Base-by-base conservation (phyloP, 805 yeast species). In the Saccharomycopsis olivae region DNA sequence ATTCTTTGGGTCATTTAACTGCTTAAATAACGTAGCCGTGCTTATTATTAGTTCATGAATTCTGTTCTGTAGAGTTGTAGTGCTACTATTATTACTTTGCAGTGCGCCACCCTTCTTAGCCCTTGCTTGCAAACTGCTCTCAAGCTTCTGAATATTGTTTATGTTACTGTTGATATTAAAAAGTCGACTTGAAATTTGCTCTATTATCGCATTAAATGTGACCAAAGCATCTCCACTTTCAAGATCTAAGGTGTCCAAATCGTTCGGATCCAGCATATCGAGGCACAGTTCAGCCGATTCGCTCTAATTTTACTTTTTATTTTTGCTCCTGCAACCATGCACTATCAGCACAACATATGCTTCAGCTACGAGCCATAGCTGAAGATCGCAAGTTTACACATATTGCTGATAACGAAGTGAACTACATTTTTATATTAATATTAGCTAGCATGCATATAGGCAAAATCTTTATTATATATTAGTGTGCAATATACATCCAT, bases 131-230 rank as follows among this genome's bases (percentile, higher is more conserved):
- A 65, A 51, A 4, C 64, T 58, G 29, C 54, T 57, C 29, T 72
- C 56, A 33, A 69, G 62, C 44, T 73, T 73, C 38, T 65, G 60
- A 29, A 76, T 52, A 1, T 71, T 65, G 38, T 71, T 68, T 17
- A 75, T 60, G 35, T 68, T 63, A 23, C 75, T 71, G 49, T 75
- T 72, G 33, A 75, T 61, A 19, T 71, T 72, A 43, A 75, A 69
- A 16, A 76, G 52, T 13, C 60, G 58, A 24, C 62, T 62, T 2
- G 76, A 62, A 17, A 73, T 54, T 8, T 53, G 50, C 36, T 73
- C 73, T 16, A 65, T 59, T 13, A 39, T 27, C 5, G 32, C 40
- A 14, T 39, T 38, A 31, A 43, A 43, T n/a, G 40, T 23, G 3
- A 40, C 31, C 23, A 13, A 29, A 3, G 40, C 37, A 16, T 31